phyloP scores from a whole-genome alignment of 2,329 filamentous ascomycete genomes.

The Fusarium brachygibbosum region DNA sequence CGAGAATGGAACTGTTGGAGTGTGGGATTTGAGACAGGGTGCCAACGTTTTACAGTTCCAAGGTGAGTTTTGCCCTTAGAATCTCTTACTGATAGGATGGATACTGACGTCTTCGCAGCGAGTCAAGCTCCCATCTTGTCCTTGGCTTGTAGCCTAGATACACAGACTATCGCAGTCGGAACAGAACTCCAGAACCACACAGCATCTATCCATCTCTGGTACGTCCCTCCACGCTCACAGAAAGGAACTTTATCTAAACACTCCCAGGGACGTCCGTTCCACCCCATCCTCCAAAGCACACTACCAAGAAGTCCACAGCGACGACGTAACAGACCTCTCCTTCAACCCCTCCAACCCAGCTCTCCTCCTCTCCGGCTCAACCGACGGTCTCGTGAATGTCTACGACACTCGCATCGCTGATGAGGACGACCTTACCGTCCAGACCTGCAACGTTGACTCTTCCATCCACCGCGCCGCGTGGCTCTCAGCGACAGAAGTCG shows the following conservation, averaged over 20 bases:
- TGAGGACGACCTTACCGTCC: conserved; percentile 82
- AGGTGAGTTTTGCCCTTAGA: conserved; percentile 55
- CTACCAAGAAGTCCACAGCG: conserved; percentile 76
- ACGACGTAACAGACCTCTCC: conserved; percentile 72
- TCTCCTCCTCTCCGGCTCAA: conserved; percentile 80
- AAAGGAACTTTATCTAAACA: background rate
- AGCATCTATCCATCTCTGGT: conserved; percentile 74
- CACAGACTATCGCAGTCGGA: conserved; percentile 75
- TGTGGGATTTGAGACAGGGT: conserved; percentile 74
- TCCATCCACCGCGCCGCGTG: conserved; percentile 83
- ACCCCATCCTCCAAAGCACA: conserved; percentile 62
- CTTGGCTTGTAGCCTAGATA: conserved; percentile 70
- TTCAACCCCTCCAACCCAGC: conserved; percentile 72
- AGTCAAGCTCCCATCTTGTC: conserved; percentile 70
- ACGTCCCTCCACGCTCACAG: conserved; percentile 33
- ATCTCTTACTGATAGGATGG: background rate
- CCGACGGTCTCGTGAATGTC: conserved; percentile 83
- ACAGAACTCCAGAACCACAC: conserved; percentile 77
- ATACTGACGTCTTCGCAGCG: conserved; percentile 50
- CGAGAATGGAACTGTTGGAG: conserved; percentile 74
- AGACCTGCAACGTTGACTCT: conserved; percentile 82
- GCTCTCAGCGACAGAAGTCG: conserved; percentile 73
- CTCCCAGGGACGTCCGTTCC: conserved; percentile 69
- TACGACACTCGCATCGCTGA: conserved; percentile 78
- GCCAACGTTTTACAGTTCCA: conserved; percentile 60